Percentiles rank a stretch among this genome's conserved stretches.
phyloP scores from a whole-genome alignment of 768 basidiomycete species.

The Boletellus emodensis region DNA sequence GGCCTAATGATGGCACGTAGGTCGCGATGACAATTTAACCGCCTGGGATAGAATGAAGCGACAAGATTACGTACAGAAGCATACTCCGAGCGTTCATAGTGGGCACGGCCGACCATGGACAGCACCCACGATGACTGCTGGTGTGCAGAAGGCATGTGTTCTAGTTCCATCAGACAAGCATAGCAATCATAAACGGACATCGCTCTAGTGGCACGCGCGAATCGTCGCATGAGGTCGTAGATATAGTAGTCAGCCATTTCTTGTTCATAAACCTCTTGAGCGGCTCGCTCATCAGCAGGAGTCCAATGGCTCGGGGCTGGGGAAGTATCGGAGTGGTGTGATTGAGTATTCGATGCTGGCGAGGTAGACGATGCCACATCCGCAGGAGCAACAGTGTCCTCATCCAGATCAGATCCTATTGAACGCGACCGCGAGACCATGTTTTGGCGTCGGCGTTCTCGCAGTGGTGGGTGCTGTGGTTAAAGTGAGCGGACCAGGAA shows the following conservation, averaged over 20 bases:
- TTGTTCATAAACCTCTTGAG: conserved; percentile 65
- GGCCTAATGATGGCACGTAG: conserved; percentile 51
- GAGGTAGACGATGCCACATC: conserved; percentile 60
- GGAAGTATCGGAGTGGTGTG: conserved; percentile 62
- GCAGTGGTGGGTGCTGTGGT: conserved; percentile 32
- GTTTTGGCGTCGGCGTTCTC: conserved; percentile 59
- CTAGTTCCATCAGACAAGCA: conserved; percentile 71
- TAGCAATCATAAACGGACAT: conserved; percentile 74
- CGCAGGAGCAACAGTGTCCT: conserved; percentile 45
- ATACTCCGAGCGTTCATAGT: conserved; percentile 90
- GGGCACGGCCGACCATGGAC: conserved; percentile 79
- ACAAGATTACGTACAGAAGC: conserved; percentile 58
- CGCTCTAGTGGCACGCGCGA: conserved; percentile 74
- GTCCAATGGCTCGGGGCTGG: conserved; percentile 62
- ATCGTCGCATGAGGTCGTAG: conserved; percentile 74
- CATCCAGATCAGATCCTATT: conserved; percentile 69
- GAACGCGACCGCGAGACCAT: conserved; percentile 56
- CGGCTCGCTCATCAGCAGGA: conserved; percentile 61
- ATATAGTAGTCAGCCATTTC: conserved; percentile 81
- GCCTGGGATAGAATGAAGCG: conserved; percentile 5
- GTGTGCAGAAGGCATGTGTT: conserved; percentile 68
- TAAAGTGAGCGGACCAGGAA: conserved; percentile 17
- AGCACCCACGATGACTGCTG: conserved; percentile 75
- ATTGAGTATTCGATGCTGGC: conserved; percentile 52
- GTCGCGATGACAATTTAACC: neutral